Percentiles rank a stretch among this genome's conserved stretches.
These are phyloP conservation scores for Vitis cinerea DNA, from an alignment of 164 flowering plant species.

Conservation along the genomic window DNA sequence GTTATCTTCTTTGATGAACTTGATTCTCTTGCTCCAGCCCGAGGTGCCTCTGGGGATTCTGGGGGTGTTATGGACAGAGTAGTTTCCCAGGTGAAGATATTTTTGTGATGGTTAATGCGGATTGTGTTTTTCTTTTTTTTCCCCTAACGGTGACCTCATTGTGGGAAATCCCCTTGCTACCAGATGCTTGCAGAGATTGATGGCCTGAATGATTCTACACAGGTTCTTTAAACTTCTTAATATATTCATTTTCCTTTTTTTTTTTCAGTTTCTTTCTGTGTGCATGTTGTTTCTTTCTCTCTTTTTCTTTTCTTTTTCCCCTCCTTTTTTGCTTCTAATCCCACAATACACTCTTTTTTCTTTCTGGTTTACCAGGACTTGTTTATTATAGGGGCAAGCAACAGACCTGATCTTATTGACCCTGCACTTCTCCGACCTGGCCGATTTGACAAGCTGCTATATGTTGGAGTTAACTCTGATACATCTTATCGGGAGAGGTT, in stretches of 20 bases:
- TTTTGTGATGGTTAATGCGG: neutral
- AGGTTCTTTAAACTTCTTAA: constrained; percentile 37
- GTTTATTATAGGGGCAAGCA: constrained; percentile 96
- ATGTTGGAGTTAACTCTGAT: constrained; percentile 90
- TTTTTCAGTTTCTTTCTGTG: no score
- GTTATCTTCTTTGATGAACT: constrained; percentile 97
- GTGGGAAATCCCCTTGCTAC: constrained; percentile 9
- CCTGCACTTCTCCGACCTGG: constrained; percentile 96
- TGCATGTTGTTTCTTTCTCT: neutral
- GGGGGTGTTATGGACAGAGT: constrained; percentile 99
- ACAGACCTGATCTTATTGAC: constrained; percentile 95
- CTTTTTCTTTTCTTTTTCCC: constrained; percentile 8
- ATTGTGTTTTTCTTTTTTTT: constrained; percentile 5
- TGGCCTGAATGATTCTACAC: constrained; percentile 83
- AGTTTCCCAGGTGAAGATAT: constrained; percentile 79
- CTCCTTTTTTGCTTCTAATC: neutral
- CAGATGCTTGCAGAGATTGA: constrained; percentile 99
- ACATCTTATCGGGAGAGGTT: constrained; percentile 81
- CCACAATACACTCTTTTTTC: neutral
- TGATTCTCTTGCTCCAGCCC: constrained; percentile 96
- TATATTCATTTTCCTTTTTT: neutral
- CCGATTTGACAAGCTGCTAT: constrained; percentile 88
- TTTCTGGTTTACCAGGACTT: constrained; percentile 53
- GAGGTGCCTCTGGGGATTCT: constrained; percentile 99
- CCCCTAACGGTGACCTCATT: neutral